Percentiles rank a stretch among this genome's conserved stretches.
phyloP scores from a whole-genome alignment of 441 rosid genomes.

The Croton setiger region DNA sequence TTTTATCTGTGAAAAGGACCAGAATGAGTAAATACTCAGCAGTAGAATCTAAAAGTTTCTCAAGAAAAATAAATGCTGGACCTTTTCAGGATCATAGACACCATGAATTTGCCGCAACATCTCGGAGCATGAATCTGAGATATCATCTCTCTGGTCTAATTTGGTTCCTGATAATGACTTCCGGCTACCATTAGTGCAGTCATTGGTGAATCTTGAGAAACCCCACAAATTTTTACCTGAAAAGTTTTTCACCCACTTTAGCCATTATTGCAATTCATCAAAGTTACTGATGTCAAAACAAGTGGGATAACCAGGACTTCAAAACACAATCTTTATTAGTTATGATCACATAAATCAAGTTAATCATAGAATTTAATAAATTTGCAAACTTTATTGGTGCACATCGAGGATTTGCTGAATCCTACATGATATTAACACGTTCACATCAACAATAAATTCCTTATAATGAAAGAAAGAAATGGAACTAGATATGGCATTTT shows the following conservation, averaged over 20 bases:
- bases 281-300: conserved; percentile 6
- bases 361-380: background rate
- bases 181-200: conserved; percentile 58
- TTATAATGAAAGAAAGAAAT: conserved; percentile 2
- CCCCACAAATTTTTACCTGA: conserved; percentile 76
- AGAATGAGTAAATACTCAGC: conserved; percentile 26
- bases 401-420: conserved; percentile 2
- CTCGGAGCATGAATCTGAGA: conserved; percentile 71
- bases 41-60: background rate
- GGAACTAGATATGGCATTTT: background rate
- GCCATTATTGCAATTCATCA: conserved; percentile 12
- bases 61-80: conserved; percentile 19
- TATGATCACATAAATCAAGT: background rate
- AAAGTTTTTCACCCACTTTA: conserved; percentile 15
- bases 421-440: background rate
- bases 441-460: background rate
- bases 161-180: conserved; percentile 46
- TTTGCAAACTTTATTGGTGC: background rate
- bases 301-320: background rate
- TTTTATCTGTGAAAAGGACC: conserved; percentile 51
- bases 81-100: conserved; percentile 91
- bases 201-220: conserved; percentile 75
- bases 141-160: conserved; percentile 64
- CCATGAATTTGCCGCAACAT: conserved; percentile 80
- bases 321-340: background rate